Evolutionary conservation across 177 flowering plant genomes (phyloP), one percentile per base, ranked within the genome.

Genomic region (Vitis hybrid): DNA sequence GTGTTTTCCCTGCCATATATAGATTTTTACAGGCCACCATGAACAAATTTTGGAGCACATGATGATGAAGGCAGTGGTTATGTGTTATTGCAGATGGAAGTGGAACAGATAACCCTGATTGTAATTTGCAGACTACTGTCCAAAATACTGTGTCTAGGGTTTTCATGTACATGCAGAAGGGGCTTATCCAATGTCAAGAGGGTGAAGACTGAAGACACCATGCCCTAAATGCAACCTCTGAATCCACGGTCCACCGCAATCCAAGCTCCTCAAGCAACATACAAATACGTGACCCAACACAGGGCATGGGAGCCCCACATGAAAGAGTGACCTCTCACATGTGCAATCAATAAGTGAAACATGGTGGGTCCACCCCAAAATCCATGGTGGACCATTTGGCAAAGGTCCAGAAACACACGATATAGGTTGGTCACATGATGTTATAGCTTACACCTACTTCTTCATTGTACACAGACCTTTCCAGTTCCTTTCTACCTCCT

Each of bases 261-360:
- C 64, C 50, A 9, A 53, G 73, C 15, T 22, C 45, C 8, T 59
- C 11, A 18, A 68, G 65, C 68, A 60, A 60, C 52, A 11, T 26
- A 26, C 29, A 10, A 61, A 51, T 56, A 71, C 62, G 45, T 64
- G 72, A 73, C 70, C 71, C 79, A 72, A 70, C 77, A 64, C 19
- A 63, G 51, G 70, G 77, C 83, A 81, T 65, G 80, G 31, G 83
- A 78, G 76, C 81, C 84, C 83, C 83, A 79, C 81, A 77, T 70
- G 70, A 16, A 69, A 74, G 58, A 70, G 53, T 62, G 83, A 83
- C 85, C 49, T 53, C 65, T 74, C 83, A 55, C 26, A 39, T 11
- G 3, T 67, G 71, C 77, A 75, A 59, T 82, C 77, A 79, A 82
- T 77, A 45, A 45, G 65, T n/a, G 49, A 51, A 73, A 77, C 83